Base-by-base conservation (phyloP, 2,329 filamentous ascomycete genomes). In the Helotiales sp. region DNA sequence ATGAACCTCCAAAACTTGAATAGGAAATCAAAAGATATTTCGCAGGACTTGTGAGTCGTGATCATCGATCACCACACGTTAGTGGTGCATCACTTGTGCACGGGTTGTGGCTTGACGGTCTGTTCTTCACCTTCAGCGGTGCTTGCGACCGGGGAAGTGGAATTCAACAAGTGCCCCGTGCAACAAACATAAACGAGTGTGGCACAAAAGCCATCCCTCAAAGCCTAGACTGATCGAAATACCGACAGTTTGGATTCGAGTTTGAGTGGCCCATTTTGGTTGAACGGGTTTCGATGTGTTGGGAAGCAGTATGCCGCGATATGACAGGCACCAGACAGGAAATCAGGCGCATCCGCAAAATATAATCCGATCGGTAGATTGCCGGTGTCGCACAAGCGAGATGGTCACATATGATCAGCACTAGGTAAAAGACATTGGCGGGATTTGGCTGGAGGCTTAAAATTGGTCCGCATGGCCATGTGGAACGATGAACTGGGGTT, bases 341-440 rank as follows among this genome's bases (percentile, higher is more conserved):
- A 40, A 22, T 34, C 10, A 13, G 13, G 20, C 32, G 5, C 22
- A 37, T n/a, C 32, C 20, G 30, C 54, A 30, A 57, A 2, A 8
- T 34, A 17, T 20, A 7, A 7, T 37, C 30, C 2, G n/a, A 26
- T 37, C 13, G 54, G 32, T 11, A 57, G n/a, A 37, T 40, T 57
- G 54, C 54, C 20, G 30, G 32, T 4, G 54, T 40, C 30, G 54
- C 11, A 57, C 32, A 6, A n/a, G n/a, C 15, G n/a, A 24, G 32
- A 57, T 57, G 54, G 32, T 57, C 32, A 40, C 24, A 57, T 57
- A 17, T 57, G 54, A 57, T 34, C 30, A 57, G 54, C n/a, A 22
- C 11, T 7, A 15, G 11, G 20, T 17, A 20, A n/a, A 3, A 34
- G 32, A 34, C 4, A 26, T 57, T 13, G 20, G 30, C 20, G 11